Conservation (phyloP, 352 stramenopile species). For the Phytophthora palmivora region DNA sequence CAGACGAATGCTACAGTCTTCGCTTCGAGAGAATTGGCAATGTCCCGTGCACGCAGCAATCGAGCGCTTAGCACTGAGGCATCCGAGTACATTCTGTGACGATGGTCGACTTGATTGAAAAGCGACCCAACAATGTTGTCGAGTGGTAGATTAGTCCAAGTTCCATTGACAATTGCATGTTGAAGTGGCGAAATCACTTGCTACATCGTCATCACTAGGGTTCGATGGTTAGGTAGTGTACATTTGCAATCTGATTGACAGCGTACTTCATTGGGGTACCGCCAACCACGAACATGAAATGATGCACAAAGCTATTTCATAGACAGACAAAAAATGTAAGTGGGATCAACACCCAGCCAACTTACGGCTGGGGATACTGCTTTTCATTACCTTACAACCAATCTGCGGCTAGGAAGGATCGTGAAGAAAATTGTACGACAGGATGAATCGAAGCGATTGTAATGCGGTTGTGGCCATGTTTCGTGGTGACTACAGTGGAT, state of each 20-base stretch:
- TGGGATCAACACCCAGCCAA: background rate
- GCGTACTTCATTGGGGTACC: too few relatives aligned
- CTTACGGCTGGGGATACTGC: background rate
- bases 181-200: conserved; percentile 1
- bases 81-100: conserved; percentile 34
- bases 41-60: conserved; percentile 27
- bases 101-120: conserved; percentile 14
- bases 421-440: background rate
- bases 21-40: conserved; percentile 38
- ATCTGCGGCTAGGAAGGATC: background rate
- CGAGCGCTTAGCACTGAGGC: conserved; percentile 31
- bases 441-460: conserved; percentile 12
- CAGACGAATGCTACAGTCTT: conserved; percentile 40
- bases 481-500: background rate
- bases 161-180: background rate
- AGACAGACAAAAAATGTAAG: too few relatives aligned
- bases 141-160: conserved; percentile 1
- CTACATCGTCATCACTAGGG: too few relatives aligned
- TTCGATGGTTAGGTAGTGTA: too few relatives aligned
- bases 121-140: background rate
- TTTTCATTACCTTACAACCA: too few relatives aligned
- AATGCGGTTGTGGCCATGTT: conserved; percentile 1
- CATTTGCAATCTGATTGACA: too few relatives aligned
- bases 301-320: too few relatives aligned
- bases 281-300: too few relatives aligned